Conservation (phyloP, 352 stramenopile species). For the Phytopythium litorale region DNA sequence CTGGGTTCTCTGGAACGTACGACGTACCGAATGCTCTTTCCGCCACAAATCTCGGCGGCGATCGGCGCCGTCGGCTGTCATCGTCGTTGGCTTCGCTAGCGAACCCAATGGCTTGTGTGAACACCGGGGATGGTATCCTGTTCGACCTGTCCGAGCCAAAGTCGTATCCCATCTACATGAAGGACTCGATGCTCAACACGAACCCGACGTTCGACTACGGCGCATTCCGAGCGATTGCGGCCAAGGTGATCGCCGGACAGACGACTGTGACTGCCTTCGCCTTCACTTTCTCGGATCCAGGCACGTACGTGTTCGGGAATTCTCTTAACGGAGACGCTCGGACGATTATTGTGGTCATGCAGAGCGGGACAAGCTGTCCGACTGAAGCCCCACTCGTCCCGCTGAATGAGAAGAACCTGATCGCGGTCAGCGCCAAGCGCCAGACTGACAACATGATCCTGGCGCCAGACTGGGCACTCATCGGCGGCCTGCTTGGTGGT, state of each 20-base stretch:
- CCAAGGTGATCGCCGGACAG: constrained; percentile 54
- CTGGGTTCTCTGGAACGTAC: constrained; percentile 66
- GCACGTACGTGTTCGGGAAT: constrained; percentile 89
- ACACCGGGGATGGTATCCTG: constrained; percentile 71
- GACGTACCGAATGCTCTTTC: constrained; percentile 28
- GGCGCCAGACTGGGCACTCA: constrained; percentile 85
- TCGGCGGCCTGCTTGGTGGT: constrained; percentile 68
- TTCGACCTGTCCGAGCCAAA: constrained; percentile 82
- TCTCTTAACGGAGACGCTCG: constrained; percentile 61
- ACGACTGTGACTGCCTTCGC: constrained; percentile 74
- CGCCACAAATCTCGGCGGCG: constrained; percentile 1
- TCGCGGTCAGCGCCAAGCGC: constrained; percentile 75
- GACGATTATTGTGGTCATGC: constrained; percentile 87
- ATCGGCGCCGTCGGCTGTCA: constrained; percentile 14
- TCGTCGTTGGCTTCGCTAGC: constrained; percentile 27
- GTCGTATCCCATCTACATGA: constrained; percentile 91
- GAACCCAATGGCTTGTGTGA: constrained; percentile 89
- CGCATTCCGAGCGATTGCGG: constrained; percentile 70
- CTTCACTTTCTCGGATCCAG: constrained; percentile 82
- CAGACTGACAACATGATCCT: constrained; percentile 80
- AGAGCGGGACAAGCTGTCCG: constrained; percentile 56
- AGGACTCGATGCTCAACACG: constrained; percentile 94
- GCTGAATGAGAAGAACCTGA: constrained; percentile 84
- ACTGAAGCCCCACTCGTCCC: constrained; percentile 82
- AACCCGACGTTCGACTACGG: constrained; percentile 91